A percentile compares a stretch with the other conserved stretches of the same genome.
Evolutionary conservation across 2,329 filamentous ascomycete species (phyloP).

Genomic region (Aspergillus udagawae): DNA sequence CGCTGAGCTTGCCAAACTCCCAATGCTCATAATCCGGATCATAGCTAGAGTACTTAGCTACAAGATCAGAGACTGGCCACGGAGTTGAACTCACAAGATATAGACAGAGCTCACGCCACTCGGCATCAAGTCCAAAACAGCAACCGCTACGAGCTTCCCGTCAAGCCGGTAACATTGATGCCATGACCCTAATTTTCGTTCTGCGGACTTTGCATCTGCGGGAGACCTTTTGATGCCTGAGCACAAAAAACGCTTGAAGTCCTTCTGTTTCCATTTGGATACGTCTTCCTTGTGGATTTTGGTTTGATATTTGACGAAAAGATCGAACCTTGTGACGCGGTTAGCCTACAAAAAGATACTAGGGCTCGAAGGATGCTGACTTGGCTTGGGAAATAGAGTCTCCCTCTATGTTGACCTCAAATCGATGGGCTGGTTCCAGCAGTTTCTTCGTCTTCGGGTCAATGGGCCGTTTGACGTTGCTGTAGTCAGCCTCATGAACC

Average conservation of each 20-base stretch:
- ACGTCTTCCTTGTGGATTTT: slow-evolving; percentile 44
- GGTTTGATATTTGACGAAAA: slow-evolving; percentile 47
- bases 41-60: slow-evolving; percentile 41
- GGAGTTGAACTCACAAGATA: slow-evolving; percentile 37
- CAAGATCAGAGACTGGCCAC: background rate
- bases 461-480: slow-evolving; percentile 39
- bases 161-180: slow-evolving; percentile 50
- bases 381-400: slow-evolving; percentile 46
- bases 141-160: slow-evolving; percentile 47
- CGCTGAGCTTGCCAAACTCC: slow-evolving; percentile 61
- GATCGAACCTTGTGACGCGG: slow-evolving; percentile 33
- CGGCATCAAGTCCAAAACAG: slow-evolving; percentile 46
- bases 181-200: slow-evolving; percentile 46
- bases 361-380: slow-evolving; percentile 22
- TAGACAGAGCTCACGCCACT: slow-evolving; percentile 49
- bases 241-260: slow-evolving; percentile 48
- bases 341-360: background rate
- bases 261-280: slow-evolving; percentile 40
- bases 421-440: slow-evolving; percentile 47
- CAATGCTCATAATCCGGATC: slow-evolving; percentile 58
- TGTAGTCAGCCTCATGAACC: slow-evolving; percentile 45
- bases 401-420: slow-evolving; percentile 46
- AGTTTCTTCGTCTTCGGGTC: slow-evolving; percentile 42
- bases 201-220: slow-evolving; percentile 31
- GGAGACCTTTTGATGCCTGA: slow-evolving; percentile 41